Base-by-base conservation (phyloP, 495 filamentous ascomycete genomes). In the Penicillium pulvis region DNA sequence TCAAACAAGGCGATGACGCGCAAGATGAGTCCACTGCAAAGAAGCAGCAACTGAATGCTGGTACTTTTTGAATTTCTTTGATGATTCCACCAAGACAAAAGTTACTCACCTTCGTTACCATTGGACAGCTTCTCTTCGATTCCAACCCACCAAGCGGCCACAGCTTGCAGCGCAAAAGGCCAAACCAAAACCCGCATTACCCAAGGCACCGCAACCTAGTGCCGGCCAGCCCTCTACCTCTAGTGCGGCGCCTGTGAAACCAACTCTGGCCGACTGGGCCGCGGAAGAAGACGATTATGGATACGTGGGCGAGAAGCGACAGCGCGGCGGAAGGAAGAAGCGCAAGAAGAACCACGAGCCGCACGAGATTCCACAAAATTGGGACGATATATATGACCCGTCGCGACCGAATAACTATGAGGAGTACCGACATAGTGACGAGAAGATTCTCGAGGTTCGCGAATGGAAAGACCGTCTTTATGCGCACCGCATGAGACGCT, bases 351-450 rank as follows among this genome's bases (percentile, higher is more conserved):
- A 85, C 62, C 77, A 80, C 39, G 86, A 90, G 24, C 78, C 83
- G 41, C 71, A 81, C 7, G 81, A 76, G 43, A 63, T 79, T 39
- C 76, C 85, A 51, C 89, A 90, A 43, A 87, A 96, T 66, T 97
- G 93, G 93, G 90, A 96, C 67, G 93, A 96, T 68, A 85, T 93
- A 45, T 98, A 97, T 65, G 93, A 97, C 64, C 90, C 91, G 0
- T 81, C 88, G 3, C 75, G 88, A 20, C 93, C 93, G 1, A 97
- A 92, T 42, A 90, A 85, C 55, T 92, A 93, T 57, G 87, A 92
- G 47, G 90, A 96, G 69, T 97, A 96, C 67, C 84, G 89, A 47
- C 78, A 87, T 39, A 93, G 91, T 59, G 92, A 96, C 31, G 93
- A 97, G 70, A 87, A 89, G 61, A 83, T 92, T 43, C 69, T 79